Evolutionary conservation across 768 basidiomycete species (phyloP), one percentile per base, ranked within the genome.

Genomic region (Trametes cingulata): DNA sequence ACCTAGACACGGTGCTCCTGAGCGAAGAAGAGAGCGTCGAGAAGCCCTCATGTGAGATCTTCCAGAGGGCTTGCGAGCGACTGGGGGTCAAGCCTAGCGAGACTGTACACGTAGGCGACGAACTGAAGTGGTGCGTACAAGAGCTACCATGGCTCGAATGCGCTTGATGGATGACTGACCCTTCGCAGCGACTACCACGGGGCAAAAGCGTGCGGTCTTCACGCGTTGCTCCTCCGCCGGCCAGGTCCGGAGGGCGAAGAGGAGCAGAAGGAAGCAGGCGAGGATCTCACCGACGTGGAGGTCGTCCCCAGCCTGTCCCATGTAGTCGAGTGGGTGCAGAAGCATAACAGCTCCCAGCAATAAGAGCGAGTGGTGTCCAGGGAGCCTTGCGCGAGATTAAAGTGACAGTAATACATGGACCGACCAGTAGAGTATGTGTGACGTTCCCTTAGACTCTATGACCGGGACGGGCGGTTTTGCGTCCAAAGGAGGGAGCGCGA

Each of bases 61-160:
- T 88, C 71, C 61, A 68, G 36, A 77, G 77, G 4, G 78, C 80
- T 5, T 82, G 69, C 46, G 64, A 72, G 12, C 66, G 73, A 0
- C 73, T 68, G 14, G 64, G 69, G 1, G 75, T 84, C 22, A 53
- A 57, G 9, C 58, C 75, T 1, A 65, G 69, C 25, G 77, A 88
- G 65, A 81, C 80, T 36, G 67, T 92, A 19, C 91, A 93, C 63
- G 80, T 93, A 40, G 91, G 91, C 0, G 91, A 93, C 68, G 90
- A 92, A 62, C 69, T 90, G 29, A 69, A 77, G 49, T 80, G 81
- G 91, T 90, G 65, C 62, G 81, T 63, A 7, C 25, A 14, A 45
- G 5, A 33, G 29, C 4, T 10, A 33, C 29, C 10, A 27, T n/a
- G 37, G 3, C 3, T 19, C 2, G 29, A 20, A 15, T 24, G 25